Conservation (phyloP, 768 basidiomycete genomes). For the Lentinula sp. region DNA sequence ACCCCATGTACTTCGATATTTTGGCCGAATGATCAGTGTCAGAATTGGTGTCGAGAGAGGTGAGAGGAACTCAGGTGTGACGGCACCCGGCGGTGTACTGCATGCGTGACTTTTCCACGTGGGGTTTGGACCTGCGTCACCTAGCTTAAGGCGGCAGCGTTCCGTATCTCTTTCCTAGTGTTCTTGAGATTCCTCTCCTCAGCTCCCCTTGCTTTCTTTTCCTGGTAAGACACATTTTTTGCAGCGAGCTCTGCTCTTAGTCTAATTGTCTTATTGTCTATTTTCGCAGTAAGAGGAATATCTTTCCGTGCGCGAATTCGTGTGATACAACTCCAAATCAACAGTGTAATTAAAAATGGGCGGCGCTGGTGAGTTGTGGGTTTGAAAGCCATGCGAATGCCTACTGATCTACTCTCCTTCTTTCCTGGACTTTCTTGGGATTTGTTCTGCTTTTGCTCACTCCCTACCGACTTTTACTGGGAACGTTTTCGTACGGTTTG, state of each 20-base stretch:
- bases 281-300: neutral
- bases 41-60: neutral
- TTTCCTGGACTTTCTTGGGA: neutral
- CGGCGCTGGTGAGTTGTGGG: slow-evolving; percentile 31
- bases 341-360: slow-evolving; percentile 24
- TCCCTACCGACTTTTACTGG: neutral
- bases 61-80: neutral
- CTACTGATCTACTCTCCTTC: neutral
- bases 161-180: neutral
- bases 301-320: neutral
- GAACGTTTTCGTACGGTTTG: neutral
- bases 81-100: neutral
- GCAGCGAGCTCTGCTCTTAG: too few species aligned
- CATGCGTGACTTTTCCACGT: neutral
- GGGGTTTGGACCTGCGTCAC: neutral
- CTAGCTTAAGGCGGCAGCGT: too few species aligned
- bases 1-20: neutral
- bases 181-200: neutral
- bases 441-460: neutral
- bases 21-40: too few species aligned
- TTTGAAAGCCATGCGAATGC: neutral
- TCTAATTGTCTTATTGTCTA: neutral
- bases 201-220: neutral
- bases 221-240: neutral
- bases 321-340: neutral